phyloP scores from a whole-genome alignment of 345 rosid genomes.

The Theobroma cacao region DNA sequence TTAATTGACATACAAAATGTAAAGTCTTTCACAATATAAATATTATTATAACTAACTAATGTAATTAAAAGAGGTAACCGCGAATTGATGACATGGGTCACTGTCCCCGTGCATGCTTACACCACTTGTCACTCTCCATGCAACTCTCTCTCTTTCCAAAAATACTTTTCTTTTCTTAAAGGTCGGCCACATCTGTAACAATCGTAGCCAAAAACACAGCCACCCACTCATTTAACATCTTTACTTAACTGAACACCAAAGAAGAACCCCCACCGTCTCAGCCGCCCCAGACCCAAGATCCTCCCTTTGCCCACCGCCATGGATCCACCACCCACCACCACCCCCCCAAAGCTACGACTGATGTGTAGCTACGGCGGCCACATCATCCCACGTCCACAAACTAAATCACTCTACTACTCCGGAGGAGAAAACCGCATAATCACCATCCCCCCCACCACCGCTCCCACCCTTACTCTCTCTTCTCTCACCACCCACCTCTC shows the following conservation, averaged over 20 bases:
- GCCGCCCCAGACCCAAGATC: background rate
- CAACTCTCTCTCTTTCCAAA: background rate
- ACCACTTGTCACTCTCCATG: background rate
- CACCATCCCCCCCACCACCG: slow-evolving; percentile 34
- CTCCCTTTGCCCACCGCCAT: slow-evolving; percentile 8
- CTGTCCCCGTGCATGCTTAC: background rate
- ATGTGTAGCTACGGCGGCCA: slow-evolving; percentile 89
- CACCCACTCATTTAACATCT: no score
- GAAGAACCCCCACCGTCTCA: background rate
- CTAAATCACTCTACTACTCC: slow-evolving; percentile 52
- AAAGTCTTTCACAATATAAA: no score
- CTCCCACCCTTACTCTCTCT: slow-evolving; percentile 17
- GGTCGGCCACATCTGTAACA: background rate
- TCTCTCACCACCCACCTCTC: slow-evolving; percentile 38
- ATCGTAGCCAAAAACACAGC: background rate
- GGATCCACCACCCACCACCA: slow-evolving; percentile 1
- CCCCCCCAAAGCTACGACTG: slow-evolving; percentile 45
- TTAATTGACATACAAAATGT: no score
- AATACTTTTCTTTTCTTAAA: background rate
- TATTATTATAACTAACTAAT: no score
- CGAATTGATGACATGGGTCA: no score
- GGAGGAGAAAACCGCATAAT: slow-evolving; percentile 69
- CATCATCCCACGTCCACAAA: slow-evolving; percentile 44
- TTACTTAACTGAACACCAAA: background rate
- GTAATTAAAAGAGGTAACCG: no score